Evolutionary conservation across 495 filamentous ascomycete genomes (phyloP), one percentile per base, ranked within the genome.

Genomic region (Hamigera avellanea): DNA sequence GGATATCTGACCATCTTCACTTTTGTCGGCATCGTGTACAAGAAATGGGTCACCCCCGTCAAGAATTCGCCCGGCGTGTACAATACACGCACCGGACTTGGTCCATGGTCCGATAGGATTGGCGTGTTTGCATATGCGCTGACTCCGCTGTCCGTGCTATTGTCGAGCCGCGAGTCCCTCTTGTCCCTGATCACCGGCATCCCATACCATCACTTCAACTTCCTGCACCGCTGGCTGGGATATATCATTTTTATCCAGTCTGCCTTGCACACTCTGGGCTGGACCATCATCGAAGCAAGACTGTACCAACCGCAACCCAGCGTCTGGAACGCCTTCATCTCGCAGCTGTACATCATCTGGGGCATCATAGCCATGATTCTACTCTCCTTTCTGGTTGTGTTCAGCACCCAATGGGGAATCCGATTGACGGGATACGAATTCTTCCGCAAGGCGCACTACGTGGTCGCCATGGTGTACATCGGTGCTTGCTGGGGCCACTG

Each of bases 401-500:
- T 72, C 37, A 76, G 70, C 41, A 67, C 72, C 0, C 58, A 59
- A 29, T 64, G 60, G 49, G 74, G 61, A 0, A 73, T 80, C 35
- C 53, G 60, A 23, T 48, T 70, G n/a, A 80, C 74, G 0, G 79
- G 78, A 3, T 80, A 82, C 49, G 78, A 81, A 43, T 65, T 74
- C 44, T 83, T 81, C 54, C 60, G 74, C 8, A 78, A 81, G 41
- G 48, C 64, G 2, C 77, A 81, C 48, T 76, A 80, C 43, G 53
- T 79, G 8, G 44, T 81, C 9, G 78, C 78, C 0, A 68, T 75
- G 56, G 52, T 81, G 13, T 82, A 78, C 46, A 63, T 81, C 19
- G 78, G 76, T 0, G 76, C 75, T 19, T 74, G 76, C 48, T 81
- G 76, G 68, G 78, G 68, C 6, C 78, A 83, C 41, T 83, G 78